Evolutionary conservation across 805 yeast species (phyloP).

Genomic region (Pichia nakasei): DNA sequence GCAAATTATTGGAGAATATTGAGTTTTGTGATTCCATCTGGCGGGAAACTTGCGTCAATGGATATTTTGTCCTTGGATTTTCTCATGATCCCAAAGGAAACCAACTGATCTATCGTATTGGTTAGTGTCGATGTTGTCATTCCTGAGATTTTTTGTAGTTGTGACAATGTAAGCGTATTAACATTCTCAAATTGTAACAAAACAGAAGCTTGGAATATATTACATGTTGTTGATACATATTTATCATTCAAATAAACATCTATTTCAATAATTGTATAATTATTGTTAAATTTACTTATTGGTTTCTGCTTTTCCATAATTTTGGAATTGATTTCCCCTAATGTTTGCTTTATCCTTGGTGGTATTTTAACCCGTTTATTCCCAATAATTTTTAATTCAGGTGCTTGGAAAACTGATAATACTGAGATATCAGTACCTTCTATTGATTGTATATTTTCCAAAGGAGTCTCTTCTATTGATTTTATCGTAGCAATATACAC

Average conservation of each 20-base stretch:
- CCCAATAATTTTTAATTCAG: neutral
- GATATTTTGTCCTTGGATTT: no score
- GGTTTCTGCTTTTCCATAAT: neutral
- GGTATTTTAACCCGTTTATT: no score
- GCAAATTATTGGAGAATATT: no score
- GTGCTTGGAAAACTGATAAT: neutral
- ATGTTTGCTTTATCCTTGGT: no score
- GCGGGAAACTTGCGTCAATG: no score
- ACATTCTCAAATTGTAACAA: conserved; percentile 30
- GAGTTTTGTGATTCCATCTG: no score
- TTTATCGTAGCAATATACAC: no score
- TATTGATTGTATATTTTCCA: no score
- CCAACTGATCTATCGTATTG: neutral
- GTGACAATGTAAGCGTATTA: conserved; percentile 16
- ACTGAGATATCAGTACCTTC: neutral
- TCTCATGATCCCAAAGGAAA: neutral
- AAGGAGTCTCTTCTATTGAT: no score
- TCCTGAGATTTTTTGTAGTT: conserved; percentile 24
- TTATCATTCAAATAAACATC: neutral
- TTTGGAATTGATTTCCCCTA: no score
- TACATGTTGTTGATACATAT: conserved; percentile 15
- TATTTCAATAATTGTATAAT: neutral
- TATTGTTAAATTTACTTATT: neutral
- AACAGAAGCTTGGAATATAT: conserved; percentile 37
- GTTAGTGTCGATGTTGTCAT: conserved; percentile 14